Evolutionary conservation across 352 stramenopile genomes (phyloP).

Genomic region (Phytophthora palmivora): DNA sequence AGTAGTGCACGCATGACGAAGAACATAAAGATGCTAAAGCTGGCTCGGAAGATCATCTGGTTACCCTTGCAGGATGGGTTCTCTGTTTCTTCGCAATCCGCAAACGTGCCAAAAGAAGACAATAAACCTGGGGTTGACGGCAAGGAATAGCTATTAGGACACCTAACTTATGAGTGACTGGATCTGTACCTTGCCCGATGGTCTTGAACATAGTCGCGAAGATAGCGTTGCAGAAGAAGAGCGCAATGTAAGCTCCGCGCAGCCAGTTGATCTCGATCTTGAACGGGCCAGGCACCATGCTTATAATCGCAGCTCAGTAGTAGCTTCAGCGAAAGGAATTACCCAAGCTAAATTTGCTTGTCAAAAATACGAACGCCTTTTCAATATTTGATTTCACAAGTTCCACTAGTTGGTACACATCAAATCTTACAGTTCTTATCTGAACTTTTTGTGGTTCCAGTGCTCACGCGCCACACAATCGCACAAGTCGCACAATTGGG

Average conservation of each 20-base stretch:
- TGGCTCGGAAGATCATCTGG: conserved; percentile 76
- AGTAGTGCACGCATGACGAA: conserved; percentile 60
- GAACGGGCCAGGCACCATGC: neutral
- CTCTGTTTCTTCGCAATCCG: conserved; percentile 48
- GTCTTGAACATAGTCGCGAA: conserved; percentile 72
- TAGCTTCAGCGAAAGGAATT: neutral
- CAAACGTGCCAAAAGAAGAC: conserved; percentile 71
- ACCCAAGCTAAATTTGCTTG: conserved; percentile 15
- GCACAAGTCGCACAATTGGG: conserved; percentile 31
- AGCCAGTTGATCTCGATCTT: conserved; percentile 44
- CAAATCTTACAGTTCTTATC: neutral
- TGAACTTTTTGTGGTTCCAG: conserved; percentile 45
- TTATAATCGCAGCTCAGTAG: neutral
- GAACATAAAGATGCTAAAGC: conserved; percentile 67
- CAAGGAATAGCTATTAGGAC: neutral
- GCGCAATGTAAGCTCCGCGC: conserved; percentile 55
- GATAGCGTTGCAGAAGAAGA: conserved; percentile 83
- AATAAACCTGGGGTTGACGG: conserved; percentile 28
- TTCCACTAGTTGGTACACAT: conserved; percentile 9
- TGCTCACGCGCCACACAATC: conserved; percentile 24
- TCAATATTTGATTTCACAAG: conserved; percentile 23
- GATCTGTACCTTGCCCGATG: conserved; percentile 53
- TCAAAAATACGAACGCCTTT: conserved; percentile 22
- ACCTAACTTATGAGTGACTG: neutral
- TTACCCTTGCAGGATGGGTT: conserved; percentile 64